A percentile compares a stretch with the other conserved stretches of the same genome.
Conservation (phyloP, 2,329 filamentous ascomycete species). For the Penicillium glabrum region DNA sequence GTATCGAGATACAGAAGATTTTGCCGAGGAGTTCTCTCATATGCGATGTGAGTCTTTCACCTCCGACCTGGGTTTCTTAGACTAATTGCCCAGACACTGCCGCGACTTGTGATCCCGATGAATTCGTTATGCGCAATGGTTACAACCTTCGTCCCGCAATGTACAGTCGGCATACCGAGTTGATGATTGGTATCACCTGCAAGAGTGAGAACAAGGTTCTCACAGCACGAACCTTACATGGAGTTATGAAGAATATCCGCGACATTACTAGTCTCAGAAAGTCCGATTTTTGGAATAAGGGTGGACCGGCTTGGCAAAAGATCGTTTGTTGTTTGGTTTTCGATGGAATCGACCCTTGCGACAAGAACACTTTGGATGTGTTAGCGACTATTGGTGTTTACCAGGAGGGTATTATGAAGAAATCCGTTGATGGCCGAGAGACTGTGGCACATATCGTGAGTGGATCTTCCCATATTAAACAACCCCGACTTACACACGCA, state of each 20-base stretch:
- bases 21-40: constrained; percentile 9
- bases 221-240: constrained; percentile 9
- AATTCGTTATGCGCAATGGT: constrained; percentile 11
- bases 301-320: constrained; percentile 14
- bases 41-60: constrained; percentile 4
- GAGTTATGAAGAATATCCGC: constrained; percentile 13
- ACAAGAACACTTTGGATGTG: constrained; percentile 12
- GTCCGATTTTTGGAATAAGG: constrained; percentile 11
- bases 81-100: constrained; percentile 9
- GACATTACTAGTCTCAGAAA: constrained; percentile 11
- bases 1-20: constrained; percentile 7
- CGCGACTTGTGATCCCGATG: constrained; percentile 13
- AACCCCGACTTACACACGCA: neutral
- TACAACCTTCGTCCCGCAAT: constrained; percentile 13
- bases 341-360: constrained; percentile 10
- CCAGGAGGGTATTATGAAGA: constrained; percentile 13
- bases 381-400: constrained; percentile 12
- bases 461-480: neutral
- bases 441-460: constrained; percentile 13
- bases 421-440: constrained; percentile 8
- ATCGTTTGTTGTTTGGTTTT: constrained; percentile 9
- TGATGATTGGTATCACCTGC: constrained; percentile 11
- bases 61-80: neutral
- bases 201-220: constrained; percentile 12
- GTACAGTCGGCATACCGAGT: constrained; percentile 13